phyloP scores from a whole-genome alignment of 78 protist species.

The Emiliania huxleyi region DNA sequence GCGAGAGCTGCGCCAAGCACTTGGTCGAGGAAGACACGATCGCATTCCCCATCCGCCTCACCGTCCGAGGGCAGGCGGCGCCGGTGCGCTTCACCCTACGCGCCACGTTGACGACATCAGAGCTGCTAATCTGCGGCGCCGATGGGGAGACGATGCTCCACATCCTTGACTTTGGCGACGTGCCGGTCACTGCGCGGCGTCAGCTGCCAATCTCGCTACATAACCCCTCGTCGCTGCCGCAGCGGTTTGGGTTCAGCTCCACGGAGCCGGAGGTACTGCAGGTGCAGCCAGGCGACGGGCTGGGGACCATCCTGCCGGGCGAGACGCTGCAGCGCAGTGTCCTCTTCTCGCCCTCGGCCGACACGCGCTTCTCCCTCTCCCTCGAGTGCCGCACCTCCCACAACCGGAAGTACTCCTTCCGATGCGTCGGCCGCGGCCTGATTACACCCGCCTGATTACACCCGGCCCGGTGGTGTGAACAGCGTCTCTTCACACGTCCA shows the following conservation, averaged over 20 bases:
- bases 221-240: not conserved
- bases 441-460: no score
- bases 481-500: no score
- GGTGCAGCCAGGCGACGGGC: conserved; percentile 27
- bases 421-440: not conserved
- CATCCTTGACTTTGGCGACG: not conserved
- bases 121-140: not conserved
- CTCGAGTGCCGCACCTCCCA: not conserved
- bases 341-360: not conserved
- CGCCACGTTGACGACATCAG: not conserved
- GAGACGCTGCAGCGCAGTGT: not conserved
- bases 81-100: conserved; percentile 13
- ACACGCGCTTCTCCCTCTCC: not conserved
- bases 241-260: not conserved
- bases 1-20: not conserved
- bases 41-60: not conserved
- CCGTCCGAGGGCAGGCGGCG: conserved; percentile 27
- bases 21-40: not conserved
- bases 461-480: no score
- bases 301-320: conserved; percentile 14
- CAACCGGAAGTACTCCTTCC: not conserved
- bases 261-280: not conserved
- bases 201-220: not conserved
- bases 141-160: not conserved
- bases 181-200: not conserved